Evolutionary conservation across 2,329 filamentous ascomycete species (phyloP).

Genomic region (Ascochyta lentis): DNA sequence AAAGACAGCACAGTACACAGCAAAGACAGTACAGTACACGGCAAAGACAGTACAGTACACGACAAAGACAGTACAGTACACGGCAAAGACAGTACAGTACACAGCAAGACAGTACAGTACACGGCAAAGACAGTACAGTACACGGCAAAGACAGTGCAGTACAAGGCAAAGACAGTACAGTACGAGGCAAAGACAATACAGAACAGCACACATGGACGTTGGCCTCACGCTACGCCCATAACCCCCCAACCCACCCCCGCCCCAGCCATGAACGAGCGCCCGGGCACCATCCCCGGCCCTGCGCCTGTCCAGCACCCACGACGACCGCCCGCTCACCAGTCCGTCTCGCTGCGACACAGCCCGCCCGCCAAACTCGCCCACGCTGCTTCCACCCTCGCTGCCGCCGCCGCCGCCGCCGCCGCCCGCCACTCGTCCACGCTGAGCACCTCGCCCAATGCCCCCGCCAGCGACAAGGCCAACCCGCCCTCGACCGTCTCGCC

Average conservation of each 20-base stretch:
- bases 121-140: too few relatives aligned
- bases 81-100: too few relatives aligned
- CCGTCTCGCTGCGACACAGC: conserved; percentile 55
- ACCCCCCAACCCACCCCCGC: not conserved
- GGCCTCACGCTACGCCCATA: conserved; percentile 22
- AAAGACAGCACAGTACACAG: too few relatives aligned
- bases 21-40: too few relatives aligned
- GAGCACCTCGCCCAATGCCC: conserved; percentile 31
- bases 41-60: too few relatives aligned
- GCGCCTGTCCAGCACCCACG: conserved; percentile 43
- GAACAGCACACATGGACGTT: conserved; percentile 20
- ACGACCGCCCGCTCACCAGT: conserved; percentile 53
- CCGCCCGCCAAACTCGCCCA: conserved; percentile 25
- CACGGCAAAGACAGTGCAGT: too few relatives aligned
- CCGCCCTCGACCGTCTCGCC: conserved; percentile 52
- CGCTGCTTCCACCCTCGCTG: not conserved
- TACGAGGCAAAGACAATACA: too few relatives aligned
- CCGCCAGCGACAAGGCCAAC: conserved; percentile 46
- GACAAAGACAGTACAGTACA: too few relatives aligned
- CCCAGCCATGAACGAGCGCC: conserved; percentile 32
- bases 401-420: not conserved
- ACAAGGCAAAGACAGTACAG: too few relatives aligned
- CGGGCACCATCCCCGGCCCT: conserved; percentile 24
- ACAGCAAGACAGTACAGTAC: too few relatives aligned
- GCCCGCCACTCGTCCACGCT: conserved; percentile 19